Base-by-base conservation (phyloP, 2,329 filamentous ascomycete species). In the Arthrobotrys conoides region DNA sequence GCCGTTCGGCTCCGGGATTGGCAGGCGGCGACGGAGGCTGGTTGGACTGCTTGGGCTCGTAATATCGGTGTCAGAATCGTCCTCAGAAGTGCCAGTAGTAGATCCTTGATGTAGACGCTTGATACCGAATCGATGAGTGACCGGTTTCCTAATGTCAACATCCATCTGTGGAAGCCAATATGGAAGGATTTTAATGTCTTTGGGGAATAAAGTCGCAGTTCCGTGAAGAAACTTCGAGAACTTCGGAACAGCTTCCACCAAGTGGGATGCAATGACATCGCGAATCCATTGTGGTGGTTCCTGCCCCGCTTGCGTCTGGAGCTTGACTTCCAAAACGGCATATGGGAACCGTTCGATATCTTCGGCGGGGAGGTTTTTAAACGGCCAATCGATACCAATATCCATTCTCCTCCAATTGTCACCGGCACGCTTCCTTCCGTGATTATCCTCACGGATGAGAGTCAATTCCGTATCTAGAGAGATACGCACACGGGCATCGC, bases 91-190 rank as follows among this genome's bases (percentile, higher is more conserved):
- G 22, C 90, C 91, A 70, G 92, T 90, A 44, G 90, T 92, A 38
- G 91, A 90, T 68, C 92, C 93, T 20, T 92, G 89, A 5, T 90
- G 90, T 0, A 92, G 90, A 38, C 95, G 89, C 82, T 93, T 91
- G 82, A 99, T 97, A 70, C 96, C 96, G 83, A 98, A 98, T 81
- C 92, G 90, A 82, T 96, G 93, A 3, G 90, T 93, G 33, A 90
- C 89, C 0, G 96, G 94, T 85, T 99, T 99, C 81, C 94, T 92
- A 82, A 99, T 99, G 83, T 99, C 96, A 24, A 96, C 90, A 81
- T 97, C 91, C 96, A 99, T 99, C 85, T 99, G 96, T 0, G 96
- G 96, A 87, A 95, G 93, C 96, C 96, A 99, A 87, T 93, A 99
- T 0, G 96, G 96, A 5, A 99, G 87, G 12, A 99, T 88, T 59